These are phyloP conservation scores for Apostasia shenzhenica DNA, from an alignment of 106 monocot genomes.

Conservation along the genomic window DNA sequence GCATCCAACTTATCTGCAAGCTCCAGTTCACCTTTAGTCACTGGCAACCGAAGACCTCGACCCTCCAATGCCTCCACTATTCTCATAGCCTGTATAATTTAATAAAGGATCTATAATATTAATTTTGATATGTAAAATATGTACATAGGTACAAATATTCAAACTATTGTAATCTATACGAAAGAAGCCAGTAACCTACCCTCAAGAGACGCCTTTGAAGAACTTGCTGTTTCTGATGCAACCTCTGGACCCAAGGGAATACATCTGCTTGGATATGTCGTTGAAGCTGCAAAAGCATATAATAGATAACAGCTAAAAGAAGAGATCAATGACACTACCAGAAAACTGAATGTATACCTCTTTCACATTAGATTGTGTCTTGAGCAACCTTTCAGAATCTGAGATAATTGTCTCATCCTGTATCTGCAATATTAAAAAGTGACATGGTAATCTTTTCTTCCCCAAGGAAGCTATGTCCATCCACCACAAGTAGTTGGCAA, in stretches of 20 bases:
- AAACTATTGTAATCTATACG: background rate
- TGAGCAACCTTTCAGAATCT: conserved; percentile 74
- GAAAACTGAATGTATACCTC: conserved; percentile 34
- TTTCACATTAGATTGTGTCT: conserved; percentile 83
- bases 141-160: background rate
- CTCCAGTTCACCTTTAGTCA: conserved; percentile 75
- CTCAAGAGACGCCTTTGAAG: conserved; percentile 81
- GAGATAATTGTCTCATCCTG: conserved; percentile 93
- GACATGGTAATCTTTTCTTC: background rate
- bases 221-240: conserved; percentile 75
- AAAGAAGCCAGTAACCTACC: conserved; percentile 15
- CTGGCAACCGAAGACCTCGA: conserved; percentile 65
- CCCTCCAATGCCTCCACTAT: conserved; percentile 84
- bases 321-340: background rate
- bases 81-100: conserved; percentile 66
- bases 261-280: conserved; percentile 83
- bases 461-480: no score
- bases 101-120: background rate
- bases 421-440: conserved; percentile 39
- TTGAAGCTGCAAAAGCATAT: conserved; percentile 51
- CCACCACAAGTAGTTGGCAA: no score
- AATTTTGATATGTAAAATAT: background rate
- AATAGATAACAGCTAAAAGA: conserved; percentile 6
- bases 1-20: conserved; percentile 40
- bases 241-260: conserved; percentile 65